Evolutionary conservation across 805 yeast species (phyloP).

Genomic region (Candida sanyiensis): DNA sequence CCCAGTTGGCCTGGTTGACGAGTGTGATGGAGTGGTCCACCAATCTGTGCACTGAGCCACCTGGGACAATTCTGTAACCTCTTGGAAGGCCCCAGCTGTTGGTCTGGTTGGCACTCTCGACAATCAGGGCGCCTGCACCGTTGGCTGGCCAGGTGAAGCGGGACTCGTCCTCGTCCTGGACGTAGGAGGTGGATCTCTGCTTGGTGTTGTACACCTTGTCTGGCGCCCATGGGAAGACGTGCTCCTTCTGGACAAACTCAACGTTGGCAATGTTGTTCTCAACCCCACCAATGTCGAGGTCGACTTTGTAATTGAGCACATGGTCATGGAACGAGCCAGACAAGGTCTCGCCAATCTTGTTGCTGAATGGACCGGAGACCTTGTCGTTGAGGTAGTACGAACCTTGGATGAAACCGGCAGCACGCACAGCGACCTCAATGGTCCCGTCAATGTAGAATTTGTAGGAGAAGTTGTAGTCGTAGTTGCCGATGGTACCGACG

Average conservation of each 20-base stretch:
- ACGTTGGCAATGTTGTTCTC: slow-evolving; percentile 18
- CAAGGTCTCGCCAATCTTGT: slow-evolving; percentile 20
- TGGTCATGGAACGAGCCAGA: slow-evolving; percentile 29
- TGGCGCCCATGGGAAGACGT: slow-evolving; percentile 26
- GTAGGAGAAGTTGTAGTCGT: slow-evolving; percentile 24
- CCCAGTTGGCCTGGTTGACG: slow-evolving; percentile 23
- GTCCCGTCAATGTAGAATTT: slow-evolving; percentile 25
- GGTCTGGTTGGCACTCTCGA: slow-evolving; percentile 21
- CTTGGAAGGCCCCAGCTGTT: slow-evolving; percentile 27
- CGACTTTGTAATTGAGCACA: slow-evolving; percentile 25
- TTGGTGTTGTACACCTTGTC: slow-evolving; percentile 17
- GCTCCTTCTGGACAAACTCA: slow-evolving; percentile 15
- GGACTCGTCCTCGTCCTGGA: slow-evolving; percentile 19
- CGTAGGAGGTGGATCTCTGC: slow-evolving; percentile 12
- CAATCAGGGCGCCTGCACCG: slow-evolving; percentile 22
- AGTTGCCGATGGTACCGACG: slow-evolving; percentile 24
- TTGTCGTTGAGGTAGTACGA: slow-evolving; percentile 23
- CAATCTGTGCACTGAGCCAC: slow-evolving; percentile 20
- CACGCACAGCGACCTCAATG: slow-evolving; percentile 25
- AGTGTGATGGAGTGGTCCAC: slow-evolving; percentile 15
- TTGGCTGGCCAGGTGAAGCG: slow-evolving; percentile 19
- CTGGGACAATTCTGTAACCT: slow-evolving; percentile 25
- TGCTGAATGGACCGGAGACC: slow-evolving; percentile 21
- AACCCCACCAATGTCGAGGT: slow-evolving; percentile 25
- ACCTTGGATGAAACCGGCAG: slow-evolving; percentile 28